Evolutionary conservation across 306 rosid species (phyloP), one percentile per base, ranked within the genome.

Genomic region (Sophora flavescens): DNA sequence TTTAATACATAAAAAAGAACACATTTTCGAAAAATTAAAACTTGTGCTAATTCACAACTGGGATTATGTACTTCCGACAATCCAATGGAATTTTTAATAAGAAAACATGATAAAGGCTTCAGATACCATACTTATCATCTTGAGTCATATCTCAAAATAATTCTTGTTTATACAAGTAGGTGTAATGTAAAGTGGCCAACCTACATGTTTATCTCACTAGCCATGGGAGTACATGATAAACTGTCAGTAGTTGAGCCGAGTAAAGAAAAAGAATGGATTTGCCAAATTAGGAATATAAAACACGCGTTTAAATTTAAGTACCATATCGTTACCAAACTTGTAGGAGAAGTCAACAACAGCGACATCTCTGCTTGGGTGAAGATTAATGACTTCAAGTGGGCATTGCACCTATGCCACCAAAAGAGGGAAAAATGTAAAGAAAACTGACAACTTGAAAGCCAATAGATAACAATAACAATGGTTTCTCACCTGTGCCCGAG

Each of bases 291-390:
- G 42, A 50, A 71, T 42, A 78, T 65, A 38, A 70, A 71, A n/a
- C 54, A 39, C 13, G 61, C 48, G 48, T 70, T 75, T 52, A 78
- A 32, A 61, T 64, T 39, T 50, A 70, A 77, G 86, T 95, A 95
- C 99, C 96, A 82, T 79, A 78, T 89, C 84, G 88, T 77, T 85
- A 56, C 92, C 91, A 68, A 88, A 95, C 96, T 86, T 96, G 88
- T 96, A 96, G 52, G 97, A 95, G 88, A 96, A 92, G 76, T 96
- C 98, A 54, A 96, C 92, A 73, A 90, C 99, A 32, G 99, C 96
- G 0, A 91, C 96, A 84, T 96, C 99, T 84, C 98, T 92, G 89
- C 99, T 96, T 44, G 99, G 98, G 58, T 83, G 88, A 69, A 96
- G 86, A 88, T 92, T 96, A 80, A 84, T 81, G 74, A 92, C 78